Conservation (phyloP, 1,139 yeast genomes). For the Schwanniomyces etchellsii region DNA sequence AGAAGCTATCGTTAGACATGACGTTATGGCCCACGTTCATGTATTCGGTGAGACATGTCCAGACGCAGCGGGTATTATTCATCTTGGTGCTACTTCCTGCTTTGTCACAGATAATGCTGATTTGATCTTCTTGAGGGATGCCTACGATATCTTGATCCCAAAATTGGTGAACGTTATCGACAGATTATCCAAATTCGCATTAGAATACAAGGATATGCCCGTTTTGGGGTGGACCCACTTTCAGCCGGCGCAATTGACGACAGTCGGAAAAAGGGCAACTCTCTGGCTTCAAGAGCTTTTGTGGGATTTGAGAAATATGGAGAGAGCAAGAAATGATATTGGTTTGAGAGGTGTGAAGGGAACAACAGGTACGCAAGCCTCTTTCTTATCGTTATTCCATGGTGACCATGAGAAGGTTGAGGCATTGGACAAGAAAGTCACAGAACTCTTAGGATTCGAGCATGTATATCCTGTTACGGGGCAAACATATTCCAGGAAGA, state of each 20-base stretch:
- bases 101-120: slow-evolving; percentile 98
- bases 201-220: slow-evolving; percentile 90
- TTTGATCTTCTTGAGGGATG: slow-evolving; percentile 91
- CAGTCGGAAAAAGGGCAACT: slow-evolving; percentile 97
- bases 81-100: slow-evolving; percentile 97
- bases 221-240: slow-evolving; percentile 99
- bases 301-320: slow-evolving; percentile 96
- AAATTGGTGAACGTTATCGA: slow-evolving; percentile 93
- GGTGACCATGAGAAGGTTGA: slow-evolving; percentile 97
- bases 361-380: slow-evolving; percentile 98
- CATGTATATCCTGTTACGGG: slow-evolving; percentile 97
- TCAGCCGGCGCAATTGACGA: slow-evolving; percentile 98
- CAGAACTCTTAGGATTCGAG: slow-evolving; percentile 88
- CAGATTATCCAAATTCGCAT: slow-evolving; percentile 81
- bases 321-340: slow-evolving; percentile 91
- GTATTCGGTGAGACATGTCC: slow-evolving; percentile 91
- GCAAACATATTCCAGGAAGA: slow-evolving; percentile 96
- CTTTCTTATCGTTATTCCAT: slow-evolving; percentile 89
- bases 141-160: slow-evolving; percentile 87
- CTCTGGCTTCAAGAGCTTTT: slow-evolving; percentile 95
- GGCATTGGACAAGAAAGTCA: slow-evolving; percentile 83
- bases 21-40: slow-evolving; percentile 99
- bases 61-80: slow-evolving; percentile 95
- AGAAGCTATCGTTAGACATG: slow-evolving; percentile 98
- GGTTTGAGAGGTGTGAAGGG: slow-evolving; percentile 99